Percentiles rank a stretch among this genome's conserved stretches.
Conservation (phyloP, 345 rosid species). For the Populus deltoides region DNA sequence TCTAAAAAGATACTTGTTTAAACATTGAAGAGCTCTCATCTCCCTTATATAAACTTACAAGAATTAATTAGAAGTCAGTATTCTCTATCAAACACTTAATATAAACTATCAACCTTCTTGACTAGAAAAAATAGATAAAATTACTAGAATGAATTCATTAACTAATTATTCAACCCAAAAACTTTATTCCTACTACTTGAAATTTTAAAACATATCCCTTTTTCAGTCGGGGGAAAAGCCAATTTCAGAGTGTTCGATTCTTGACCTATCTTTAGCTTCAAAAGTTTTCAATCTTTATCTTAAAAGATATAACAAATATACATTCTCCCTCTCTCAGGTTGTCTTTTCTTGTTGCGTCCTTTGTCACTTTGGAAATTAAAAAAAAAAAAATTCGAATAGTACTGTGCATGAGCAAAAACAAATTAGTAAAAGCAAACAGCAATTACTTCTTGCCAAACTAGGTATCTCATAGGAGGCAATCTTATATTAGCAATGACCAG, state of each 20-base stretch:
- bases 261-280: neutral
- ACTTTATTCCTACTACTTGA: too few species aligned
- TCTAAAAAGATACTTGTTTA: too few species aligned
- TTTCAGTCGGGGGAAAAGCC: too few species aligned
- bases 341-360: neutral
- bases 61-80: too few species aligned
- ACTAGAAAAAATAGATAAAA: too few species aligned
- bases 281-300: slow-evolving; percentile 7
- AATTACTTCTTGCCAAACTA: neutral
- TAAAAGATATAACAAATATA: neutral
- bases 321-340: neutral
- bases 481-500: neutral
- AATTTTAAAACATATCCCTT: too few species aligned
- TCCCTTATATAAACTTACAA: rapidly evolving
- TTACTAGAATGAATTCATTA: too few species aligned
- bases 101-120: too few species aligned
- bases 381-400: neutral
- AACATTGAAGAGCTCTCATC: too few species aligned
- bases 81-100: too few species aligned
- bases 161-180: too few species aligned
- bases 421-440: neutral
- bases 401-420: neutral
- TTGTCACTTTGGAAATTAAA: neutral
- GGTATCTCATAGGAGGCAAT: slow-evolving; percentile 5
- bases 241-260: neutral